phyloP scores from a whole-genome alignment of 306 rosid species.

The Dicorynia guianensis region DNA sequence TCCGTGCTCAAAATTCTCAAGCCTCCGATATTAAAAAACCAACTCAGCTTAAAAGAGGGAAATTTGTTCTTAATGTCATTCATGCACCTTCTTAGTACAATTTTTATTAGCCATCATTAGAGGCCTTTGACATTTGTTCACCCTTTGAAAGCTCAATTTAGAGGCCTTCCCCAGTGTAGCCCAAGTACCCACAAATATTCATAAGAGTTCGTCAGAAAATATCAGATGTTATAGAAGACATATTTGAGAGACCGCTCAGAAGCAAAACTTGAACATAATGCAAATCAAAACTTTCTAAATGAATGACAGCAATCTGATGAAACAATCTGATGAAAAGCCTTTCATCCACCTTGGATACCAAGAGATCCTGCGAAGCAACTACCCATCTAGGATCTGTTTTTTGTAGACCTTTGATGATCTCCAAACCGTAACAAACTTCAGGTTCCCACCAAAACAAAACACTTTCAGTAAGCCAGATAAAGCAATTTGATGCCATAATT shows the following conservation, averaged over 20 bases:
- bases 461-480: neutral
- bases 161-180: conserved; percentile 1
- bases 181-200: neutral
- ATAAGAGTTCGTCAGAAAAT: conserved; percentile 27
- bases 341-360: conserved; percentile 7
- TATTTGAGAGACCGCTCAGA: conserved; percentile 12
- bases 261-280: conserved; percentile 15
- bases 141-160: neutral
- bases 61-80: neutral
- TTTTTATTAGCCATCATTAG: conserved; percentile 24
- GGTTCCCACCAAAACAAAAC: conserved; percentile 30
- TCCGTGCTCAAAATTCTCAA: neutral
- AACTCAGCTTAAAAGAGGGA: neutral
- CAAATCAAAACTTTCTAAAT: conserved; percentile 19
- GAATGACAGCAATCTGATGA: conserved; percentile 6
- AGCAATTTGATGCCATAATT: conserved; percentile 27
- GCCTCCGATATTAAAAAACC: neutral
- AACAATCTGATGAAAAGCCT: too few relatives aligned
- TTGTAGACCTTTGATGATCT: conserved; percentile 26
- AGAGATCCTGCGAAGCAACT: conserved; percentile 22
- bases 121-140: neutral
- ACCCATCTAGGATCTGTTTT: conserved; percentile 9
- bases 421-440: neutral
- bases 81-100: neutral
- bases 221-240: conserved; percentile 2